Base-by-base conservation (phyloP, 2,329 filamentous ascomycete genomes). In the Anthostomella pinea region DNA sequence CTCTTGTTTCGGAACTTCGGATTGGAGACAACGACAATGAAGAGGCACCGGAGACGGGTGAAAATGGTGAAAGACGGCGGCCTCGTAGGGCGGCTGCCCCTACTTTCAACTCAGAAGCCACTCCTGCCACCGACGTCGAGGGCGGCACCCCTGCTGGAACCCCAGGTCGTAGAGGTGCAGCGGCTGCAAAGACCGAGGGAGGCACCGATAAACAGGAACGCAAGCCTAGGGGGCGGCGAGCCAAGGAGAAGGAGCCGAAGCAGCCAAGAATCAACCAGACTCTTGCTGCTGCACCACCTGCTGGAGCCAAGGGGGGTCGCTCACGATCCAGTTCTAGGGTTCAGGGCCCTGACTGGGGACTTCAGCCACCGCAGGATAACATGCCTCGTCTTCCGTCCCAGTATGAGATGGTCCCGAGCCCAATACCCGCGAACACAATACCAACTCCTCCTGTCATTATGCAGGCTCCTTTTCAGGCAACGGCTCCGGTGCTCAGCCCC, bases 11-110 rank as follows among this genome's bases (percentile, higher is more conserved):
- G 4, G 81, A 85, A 52, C 69, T 81, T 33, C 79, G 77, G 29
- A 81, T 77, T 43, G 72, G 68, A 6, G 77, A 80, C 29, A 70
- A 73, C 28, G 75, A 77, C 39, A 66, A 61, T 33, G 75, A 80
- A 37, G 77, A 80, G 34, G 66, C 65, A 20, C 68, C 72, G 18
- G 77, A 80, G 14, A 69, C 67, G 5, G 72, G 71, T 22, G 79
- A 83, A 53, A 79, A 75, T 41, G 75, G 75, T 20, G 77, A 82
- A 52, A 65, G 77, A 30, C 69, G 78, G 38, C 68, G 79, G 11
- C 79, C 78, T n/a, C 70, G 79, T 24, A 71, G 79, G 48, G 79
- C 79, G 15, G 77, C 77, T 13, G 85, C 86, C 8, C 85, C 86
- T 3, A 86, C 81, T 0, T 90, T 83, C 67, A 78, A 77, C 26